phyloP scores from a whole-genome alignment of 768 basidiomycete genomes.

The Cystofilobasidium bisporidii region DNA sequence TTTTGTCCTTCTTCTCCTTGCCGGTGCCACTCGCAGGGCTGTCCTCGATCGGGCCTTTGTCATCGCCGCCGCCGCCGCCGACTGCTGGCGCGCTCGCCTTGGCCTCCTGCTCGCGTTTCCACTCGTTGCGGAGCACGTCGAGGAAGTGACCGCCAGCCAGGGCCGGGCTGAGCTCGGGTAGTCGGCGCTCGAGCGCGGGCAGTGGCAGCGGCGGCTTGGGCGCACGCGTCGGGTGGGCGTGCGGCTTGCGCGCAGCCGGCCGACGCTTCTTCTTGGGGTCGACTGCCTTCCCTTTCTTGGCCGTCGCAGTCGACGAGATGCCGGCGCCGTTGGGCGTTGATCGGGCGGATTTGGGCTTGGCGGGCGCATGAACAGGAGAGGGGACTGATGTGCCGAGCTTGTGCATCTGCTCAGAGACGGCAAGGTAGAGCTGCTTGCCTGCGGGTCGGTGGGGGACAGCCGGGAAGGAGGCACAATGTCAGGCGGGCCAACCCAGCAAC shows the following conservation, averaged over 20 bases:
- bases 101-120: slow-evolving; percentile 5
- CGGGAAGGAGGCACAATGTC: no score
- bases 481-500: no score
- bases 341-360: no score
- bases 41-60: neutral
- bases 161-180: slow-evolving; percentile 19
- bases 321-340: neutral
- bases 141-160: slow-evolving; percentile 17
- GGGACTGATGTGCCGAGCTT: neutral
- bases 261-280: neutral
- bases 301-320: neutral
- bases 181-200: slow-evolving; percentile 6
- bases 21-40: neutral
- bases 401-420: slow-evolving; percentile 17
- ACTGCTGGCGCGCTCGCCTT: slow-evolving; percentile 2
- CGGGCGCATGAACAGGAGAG: no score
- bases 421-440: slow-evolving; percentile 28
- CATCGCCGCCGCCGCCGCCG: slow-evolving; percentile 8
- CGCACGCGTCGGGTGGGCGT: neutral
- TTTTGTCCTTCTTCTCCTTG: slow-evolving; percentile 27
- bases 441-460: no score
- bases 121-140: slow-evolving; percentile 11
- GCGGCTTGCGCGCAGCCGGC: neutral
- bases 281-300: neutral
- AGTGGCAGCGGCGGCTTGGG: slow-evolving; percentile 11